These are phyloP conservation scores for Brasenia schreberi DNA, from an alignment of 164 flowering plant species.

Conservation along the genomic window DNA sequence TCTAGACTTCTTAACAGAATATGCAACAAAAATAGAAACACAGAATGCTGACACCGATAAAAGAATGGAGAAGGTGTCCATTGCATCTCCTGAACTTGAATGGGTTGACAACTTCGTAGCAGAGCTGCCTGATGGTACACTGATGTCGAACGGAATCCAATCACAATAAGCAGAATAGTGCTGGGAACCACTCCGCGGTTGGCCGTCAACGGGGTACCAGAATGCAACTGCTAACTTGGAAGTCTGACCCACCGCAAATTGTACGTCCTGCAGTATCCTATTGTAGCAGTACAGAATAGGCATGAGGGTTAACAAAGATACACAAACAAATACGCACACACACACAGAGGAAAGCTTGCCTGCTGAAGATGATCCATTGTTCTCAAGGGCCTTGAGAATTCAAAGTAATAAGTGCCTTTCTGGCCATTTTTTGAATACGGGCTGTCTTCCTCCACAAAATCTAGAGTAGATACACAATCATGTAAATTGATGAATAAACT, in stretches of 20 bases:
- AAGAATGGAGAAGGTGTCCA: slow-evolving; percentile 58
- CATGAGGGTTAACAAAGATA: not conserved
- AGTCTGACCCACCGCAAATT: slow-evolving; percentile 59
- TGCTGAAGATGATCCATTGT: slow-evolving; percentile 95
- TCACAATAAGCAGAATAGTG: slow-evolving; percentile 79
- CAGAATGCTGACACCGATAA: slow-evolving; percentile 58
- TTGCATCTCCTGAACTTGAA: slow-evolving; percentile 34
- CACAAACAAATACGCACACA: not conserved
- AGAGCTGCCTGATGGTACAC: slow-evolving; percentile 14
- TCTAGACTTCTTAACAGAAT: slow-evolving; percentile 28
- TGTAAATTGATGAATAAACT: too few relatives aligned
- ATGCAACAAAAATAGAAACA: slow-evolving; percentile 47
- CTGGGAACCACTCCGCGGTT: slow-evolving; percentile 86
- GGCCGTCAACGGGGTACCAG: slow-evolving; percentile 83
- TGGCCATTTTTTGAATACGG: slow-evolving; percentile 51
- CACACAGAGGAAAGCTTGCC: slow-evolving; percentile 22
- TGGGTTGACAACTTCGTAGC: slow-evolving; percentile 10
- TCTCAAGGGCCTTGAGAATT: slow-evolving; percentile 91
- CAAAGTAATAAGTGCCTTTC: slow-evolving; percentile 80
- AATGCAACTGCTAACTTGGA: slow-evolving; percentile 76
- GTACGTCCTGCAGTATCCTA: slow-evolving; percentile 62
- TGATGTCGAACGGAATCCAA: slow-evolving; percentile 65
- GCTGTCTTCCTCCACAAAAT: slow-evolving; percentile 80
- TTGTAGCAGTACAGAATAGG: not conserved
- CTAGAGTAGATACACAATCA: slow-evolving; percentile 17